phyloP scores from a whole-genome alignment of 179 eudicot species.

The Silene vulgaris region DNA sequence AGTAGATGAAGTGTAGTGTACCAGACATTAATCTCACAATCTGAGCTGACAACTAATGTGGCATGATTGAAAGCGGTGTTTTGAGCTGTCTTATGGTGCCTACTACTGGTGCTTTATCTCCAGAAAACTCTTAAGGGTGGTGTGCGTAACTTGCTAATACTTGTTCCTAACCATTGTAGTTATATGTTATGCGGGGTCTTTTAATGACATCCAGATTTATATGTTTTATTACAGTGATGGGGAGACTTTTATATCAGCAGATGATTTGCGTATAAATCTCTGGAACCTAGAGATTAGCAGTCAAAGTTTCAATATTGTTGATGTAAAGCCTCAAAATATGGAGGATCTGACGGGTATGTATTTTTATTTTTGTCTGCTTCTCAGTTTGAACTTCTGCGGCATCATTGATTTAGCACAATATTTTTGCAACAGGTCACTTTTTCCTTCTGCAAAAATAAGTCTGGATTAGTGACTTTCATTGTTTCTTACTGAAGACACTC shows the following conservation, averaged over 20 bases:
- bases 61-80: background rate
- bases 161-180: background rate
- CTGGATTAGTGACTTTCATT: background rate
- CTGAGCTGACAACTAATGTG: background rate
- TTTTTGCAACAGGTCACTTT: background rate
- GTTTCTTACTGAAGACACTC: background rate
- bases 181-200: conserved; percentile 15
- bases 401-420: background rate
- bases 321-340: conserved; percentile 95
- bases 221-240: conserved; percentile 60
- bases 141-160: background rate
- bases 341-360: conserved; percentile 88
- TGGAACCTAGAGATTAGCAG: conserved; percentile 96
- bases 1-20: background rate
- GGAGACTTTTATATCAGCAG: conserved; percentile 94
- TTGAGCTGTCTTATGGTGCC: background rate
- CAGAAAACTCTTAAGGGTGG: conserved; percentile 12
- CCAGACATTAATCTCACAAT: background rate
- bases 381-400: background rate
- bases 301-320: conserved; percentile 96
- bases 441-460: background rate
- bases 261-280: conserved; percentile 88
- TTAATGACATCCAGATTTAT: conserved; percentile 18
- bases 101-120: background rate
- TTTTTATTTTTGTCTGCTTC: background rate